Evolutionary conservation across 352 stramenopile species (phyloP).

Genomic region (Globisporangium orthogonon): DNA sequence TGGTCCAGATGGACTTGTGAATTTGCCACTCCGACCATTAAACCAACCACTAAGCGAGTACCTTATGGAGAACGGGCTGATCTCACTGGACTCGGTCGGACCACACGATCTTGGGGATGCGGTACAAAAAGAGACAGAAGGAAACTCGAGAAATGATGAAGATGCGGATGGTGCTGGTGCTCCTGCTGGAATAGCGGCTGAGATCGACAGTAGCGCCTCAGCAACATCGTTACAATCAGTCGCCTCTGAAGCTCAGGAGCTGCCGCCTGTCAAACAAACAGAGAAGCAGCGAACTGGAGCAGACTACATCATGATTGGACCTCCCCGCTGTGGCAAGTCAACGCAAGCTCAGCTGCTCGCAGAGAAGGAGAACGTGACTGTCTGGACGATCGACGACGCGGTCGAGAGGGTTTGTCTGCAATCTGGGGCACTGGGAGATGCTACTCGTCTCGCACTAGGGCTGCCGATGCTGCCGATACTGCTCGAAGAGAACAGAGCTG

Average conservation of each 20-base stretch:
- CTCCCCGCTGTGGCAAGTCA: slow-evolving; percentile 67
- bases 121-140: background rate
- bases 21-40: slow-evolving; percentile 65
- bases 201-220: background rate
- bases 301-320: slow-evolving; percentile 83
- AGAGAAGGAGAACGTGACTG: slow-evolving; percentile 56
- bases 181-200: background rate
- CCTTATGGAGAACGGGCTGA: slow-evolving; percentile 34
- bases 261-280: background rate
- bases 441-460: slow-evolving; percentile 26
- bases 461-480: slow-evolving; percentile 4
- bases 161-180: background rate
- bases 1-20: slow-evolving; percentile 51
- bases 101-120: background rate
- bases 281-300: slow-evolving; percentile 25
- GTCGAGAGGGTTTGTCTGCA: slow-evolving; percentile 33
- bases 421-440: slow-evolving; percentile 31
- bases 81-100: slow-evolving; percentile 8
- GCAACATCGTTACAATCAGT: background rate
- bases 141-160: background rate
- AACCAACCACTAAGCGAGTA: slow-evolving; percentile 59
- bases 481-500: background rate
- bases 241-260: background rate
- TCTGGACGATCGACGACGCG: slow-evolving; percentile 75
- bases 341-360: slow-evolving; percentile 71